Evolutionary conservation across 2,329 filamentous ascomycete genomes (phyloP).

Genomic region (Cephalotrichum gorgonifer): DNA sequence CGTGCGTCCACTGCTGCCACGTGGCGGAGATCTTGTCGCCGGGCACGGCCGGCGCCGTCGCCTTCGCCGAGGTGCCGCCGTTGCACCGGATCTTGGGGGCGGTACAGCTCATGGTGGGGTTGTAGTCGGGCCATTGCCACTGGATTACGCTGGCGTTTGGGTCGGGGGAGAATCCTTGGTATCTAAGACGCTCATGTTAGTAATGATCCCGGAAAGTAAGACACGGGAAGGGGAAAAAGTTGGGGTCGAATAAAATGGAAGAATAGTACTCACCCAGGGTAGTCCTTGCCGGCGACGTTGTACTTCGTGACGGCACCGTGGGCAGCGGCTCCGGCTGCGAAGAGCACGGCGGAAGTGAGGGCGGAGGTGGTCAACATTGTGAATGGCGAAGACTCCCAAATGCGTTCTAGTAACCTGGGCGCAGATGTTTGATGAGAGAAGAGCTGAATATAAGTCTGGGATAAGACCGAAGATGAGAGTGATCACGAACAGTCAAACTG

Average conservation of each 20-base stretch:
- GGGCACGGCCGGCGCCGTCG: slow-evolving; percentile 29
- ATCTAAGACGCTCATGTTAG: slow-evolving; percentile 12
- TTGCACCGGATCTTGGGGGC: slow-evolving; percentile 33
- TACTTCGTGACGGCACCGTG: slow-evolving; percentile 36
- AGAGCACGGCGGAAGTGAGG: slow-evolving; percentile 19
- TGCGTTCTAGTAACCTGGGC: background rate
- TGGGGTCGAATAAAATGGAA: too few species aligned
- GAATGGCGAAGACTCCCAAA: background rate
- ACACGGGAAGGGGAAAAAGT: background rate
- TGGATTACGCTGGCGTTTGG: slow-evolving; percentile 41
- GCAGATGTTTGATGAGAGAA: background rate
- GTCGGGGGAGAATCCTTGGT: slow-evolving; percentile 37
- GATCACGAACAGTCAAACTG: background rate
- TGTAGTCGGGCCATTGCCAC: slow-evolving; percentile 42
- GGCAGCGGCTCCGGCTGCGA: slow-evolving; percentile 17
- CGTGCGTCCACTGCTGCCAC: slow-evolving; percentile 39
- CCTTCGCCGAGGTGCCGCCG: slow-evolving; percentile 20
- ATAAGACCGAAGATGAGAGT: background rate
- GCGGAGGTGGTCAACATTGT: slow-evolving; percentile 8
- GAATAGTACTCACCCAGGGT: slow-evolving; percentile 20
- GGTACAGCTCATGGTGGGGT: slow-evolving; percentile 26
- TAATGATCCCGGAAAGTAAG: background rate
- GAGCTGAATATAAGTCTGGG: background rate
- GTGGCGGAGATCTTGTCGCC: slow-evolving; percentile 37
- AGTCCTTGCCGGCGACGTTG: slow-evolving; percentile 29